Conservation (phyloP, 2,329 filamentous ascomycete genomes). For the Furcasterigmium sp. region DNA sequence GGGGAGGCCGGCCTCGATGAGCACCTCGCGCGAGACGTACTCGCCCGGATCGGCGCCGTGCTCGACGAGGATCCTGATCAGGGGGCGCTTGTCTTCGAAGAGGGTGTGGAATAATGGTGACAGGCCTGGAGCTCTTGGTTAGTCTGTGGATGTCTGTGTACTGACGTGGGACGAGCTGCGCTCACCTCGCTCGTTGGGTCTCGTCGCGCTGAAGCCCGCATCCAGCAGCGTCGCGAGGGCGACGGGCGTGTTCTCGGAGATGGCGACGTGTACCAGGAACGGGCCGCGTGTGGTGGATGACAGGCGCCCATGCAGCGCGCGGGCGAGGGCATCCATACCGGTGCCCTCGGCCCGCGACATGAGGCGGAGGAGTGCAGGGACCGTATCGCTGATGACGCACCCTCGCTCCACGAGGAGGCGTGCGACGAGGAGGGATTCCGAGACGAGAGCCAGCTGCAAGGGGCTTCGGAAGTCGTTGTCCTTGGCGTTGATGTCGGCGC, state of each 20-base stretch:
- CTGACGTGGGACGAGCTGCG: too few species aligned
- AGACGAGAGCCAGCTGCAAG: not conserved
- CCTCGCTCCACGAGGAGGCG: not conserved
- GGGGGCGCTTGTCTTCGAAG: not conserved
- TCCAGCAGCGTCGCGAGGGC: not conserved
- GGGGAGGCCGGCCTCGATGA: conserved; percentile 35
- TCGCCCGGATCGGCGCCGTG: conserved; percentile 3
- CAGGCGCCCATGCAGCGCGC: not conserved
- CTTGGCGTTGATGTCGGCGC: conserved; percentile 3
- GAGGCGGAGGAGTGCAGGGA: not conserved
- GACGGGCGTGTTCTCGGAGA: not conserved
- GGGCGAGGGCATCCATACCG: not conserved
- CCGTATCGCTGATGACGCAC: not conserved
- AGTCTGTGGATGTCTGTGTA: not conserved
- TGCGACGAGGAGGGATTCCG: not conserved
- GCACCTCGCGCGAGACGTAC: conserved; percentile 68
- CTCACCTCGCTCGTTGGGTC: not conserved
- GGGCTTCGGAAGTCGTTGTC: conserved; percentile 1
- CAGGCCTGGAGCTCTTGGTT: not conserved
- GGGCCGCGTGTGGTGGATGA: not conserved
- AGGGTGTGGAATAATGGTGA: not conserved
- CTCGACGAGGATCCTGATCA: not conserved
- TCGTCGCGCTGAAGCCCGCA: not conserved
- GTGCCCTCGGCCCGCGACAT: not conserved
- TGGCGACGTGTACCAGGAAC: not conserved